Evolutionary conservation across 225 moss, liverwort and hornwort species (phyloP).

Genomic region (Sphagnum contortum): DNA sequence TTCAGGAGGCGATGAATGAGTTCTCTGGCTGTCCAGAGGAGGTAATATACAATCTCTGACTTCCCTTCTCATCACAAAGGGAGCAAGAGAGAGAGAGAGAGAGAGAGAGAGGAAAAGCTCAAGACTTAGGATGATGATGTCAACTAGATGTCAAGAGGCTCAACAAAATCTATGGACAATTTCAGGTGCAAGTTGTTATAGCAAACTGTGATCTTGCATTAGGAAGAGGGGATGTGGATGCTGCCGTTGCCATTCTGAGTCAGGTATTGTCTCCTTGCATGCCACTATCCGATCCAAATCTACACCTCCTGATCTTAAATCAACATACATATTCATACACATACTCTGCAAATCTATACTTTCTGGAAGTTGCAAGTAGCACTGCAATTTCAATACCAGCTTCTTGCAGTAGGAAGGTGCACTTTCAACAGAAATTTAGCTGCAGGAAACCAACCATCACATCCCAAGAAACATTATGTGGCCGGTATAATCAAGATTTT

Average conservation of each 20-base stretch:
- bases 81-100: not conserved
- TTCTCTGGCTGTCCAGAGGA: conserved; percentile 62
- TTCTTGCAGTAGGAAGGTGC: no score
- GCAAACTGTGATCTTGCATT: conserved; percentile 40
- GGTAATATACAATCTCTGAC: conserved; percentile 13
- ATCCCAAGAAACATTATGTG: no score
- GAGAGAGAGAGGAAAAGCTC: no score
- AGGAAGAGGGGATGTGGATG: conserved; percentile 42
- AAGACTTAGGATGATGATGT: no score
- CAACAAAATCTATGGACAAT: not conserved
- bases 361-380: no score
- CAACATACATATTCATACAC: no score
- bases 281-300: not conserved
- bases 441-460: no score
- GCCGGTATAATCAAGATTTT: no score
- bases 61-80: not conserved
- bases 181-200: conserved; percentile 43
- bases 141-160: no score
- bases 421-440: no score
- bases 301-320: not conserved
- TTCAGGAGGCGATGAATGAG: conserved; percentile 60
- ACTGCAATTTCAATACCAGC: no score
- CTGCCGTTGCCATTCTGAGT: conserved; percentile 37
- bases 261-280: conserved; percentile 20
- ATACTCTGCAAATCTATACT: no score